A percentile compares a stretch with the other conserved stretches of the same genome.
Evolutionary conservation across 371 early-diverging fungal species (phyloP).

Genomic region (Entomophthora muscae): DNA sequence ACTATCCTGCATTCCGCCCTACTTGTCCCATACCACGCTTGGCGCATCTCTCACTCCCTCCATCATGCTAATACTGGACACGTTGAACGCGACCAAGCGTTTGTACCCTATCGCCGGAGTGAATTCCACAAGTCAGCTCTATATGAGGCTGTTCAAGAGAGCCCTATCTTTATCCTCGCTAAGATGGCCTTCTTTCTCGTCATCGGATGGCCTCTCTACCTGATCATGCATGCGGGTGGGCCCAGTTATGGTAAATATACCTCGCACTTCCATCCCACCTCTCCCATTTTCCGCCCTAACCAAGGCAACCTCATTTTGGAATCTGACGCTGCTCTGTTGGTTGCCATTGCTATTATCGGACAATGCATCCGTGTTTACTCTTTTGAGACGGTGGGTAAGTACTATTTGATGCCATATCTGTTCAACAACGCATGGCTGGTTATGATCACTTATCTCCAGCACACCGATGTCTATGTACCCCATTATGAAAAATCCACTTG

Average conservation of each 20-base stretch:
- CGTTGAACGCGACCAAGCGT: slow-evolving; percentile 75
- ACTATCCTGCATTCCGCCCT: slow-evolving; percentile 62
- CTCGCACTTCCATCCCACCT: slow-evolving; percentile 62
- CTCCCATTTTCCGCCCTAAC: slow-evolving; percentile 51
- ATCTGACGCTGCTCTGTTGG: slow-evolving; percentile 46
- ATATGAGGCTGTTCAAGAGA: slow-evolving; percentile 15
- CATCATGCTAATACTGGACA: slow-evolving; percentile 75
- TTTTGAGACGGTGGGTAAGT: slow-evolving; percentile 38
- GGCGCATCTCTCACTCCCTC: slow-evolving; percentile 50
- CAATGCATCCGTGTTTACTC: slow-evolving; percentile 25
- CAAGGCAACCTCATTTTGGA: slow-evolving; percentile 40
- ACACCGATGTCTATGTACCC: slow-evolving; percentile 63
- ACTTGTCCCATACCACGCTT: slow-evolving; percentile 69
- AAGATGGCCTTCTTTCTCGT: slow-evolving; percentile 38
- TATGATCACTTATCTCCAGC: slow-evolving; percentile 75
- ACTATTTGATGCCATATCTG: slow-evolving; percentile 72
- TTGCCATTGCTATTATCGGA: slow-evolving; percentile 26
- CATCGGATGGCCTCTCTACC: slow-evolving; percentile 74
- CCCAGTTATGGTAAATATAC: slow-evolving; percentile 51
- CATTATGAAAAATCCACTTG: slow-evolving; percentile 57
- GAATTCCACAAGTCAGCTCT: slow-evolving; percentile 17
- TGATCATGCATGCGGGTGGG: slow-evolving; percentile 51
- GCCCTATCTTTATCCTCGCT: slow-evolving; percentile 18
- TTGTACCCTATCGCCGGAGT: slow-evolving; percentile 52
- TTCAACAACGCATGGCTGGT: slow-evolving; percentile 74